Evolutionary conservation across 495 filamentous ascomycete species (phyloP).

Genomic region (Podospora fimiseda): DNA sequence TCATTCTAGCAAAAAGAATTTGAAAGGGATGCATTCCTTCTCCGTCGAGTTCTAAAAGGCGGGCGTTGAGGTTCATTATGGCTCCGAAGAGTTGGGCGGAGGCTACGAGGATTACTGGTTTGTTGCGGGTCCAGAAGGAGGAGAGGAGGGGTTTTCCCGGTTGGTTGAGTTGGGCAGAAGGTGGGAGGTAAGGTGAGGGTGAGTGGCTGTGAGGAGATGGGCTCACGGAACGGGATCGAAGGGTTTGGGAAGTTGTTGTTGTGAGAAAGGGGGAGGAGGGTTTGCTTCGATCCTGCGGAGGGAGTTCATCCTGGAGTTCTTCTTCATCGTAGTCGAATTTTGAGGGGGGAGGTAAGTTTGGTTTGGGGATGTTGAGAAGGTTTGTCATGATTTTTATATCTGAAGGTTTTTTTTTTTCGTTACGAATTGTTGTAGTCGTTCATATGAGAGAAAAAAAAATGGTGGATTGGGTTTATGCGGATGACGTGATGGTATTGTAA

Average conservation of each 20-base stretch:
- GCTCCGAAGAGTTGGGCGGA: constrained; percentile 77
- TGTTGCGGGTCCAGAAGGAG: constrained; percentile 50
- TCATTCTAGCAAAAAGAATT: constrained; percentile 81
- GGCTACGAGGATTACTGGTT: constrained; percentile 67
- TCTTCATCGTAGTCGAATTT: no score
- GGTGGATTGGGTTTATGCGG: no score
- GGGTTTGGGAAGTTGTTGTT: background rate
- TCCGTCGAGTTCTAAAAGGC: constrained; percentile 70
- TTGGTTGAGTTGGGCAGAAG: background rate
- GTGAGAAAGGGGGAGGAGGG: background rate
- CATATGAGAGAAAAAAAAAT: background rate
- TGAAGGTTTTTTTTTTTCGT: no score
- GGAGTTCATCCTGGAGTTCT: no score
- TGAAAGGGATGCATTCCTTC: constrained; percentile 79
- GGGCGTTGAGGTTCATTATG: constrained; percentile 80
- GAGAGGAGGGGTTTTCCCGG: background rate
- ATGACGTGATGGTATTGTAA: no score
- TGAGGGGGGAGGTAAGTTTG: no score
- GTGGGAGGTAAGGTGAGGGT: constrained; percentile 11
- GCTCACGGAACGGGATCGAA: background rate
- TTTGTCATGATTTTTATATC: background rate
- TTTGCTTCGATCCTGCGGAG: no score
- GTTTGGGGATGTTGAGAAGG: background rate
- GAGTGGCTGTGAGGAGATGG: background rate
- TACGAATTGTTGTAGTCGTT: no score